A percentile compares a stretch with the other conserved stretches of the same genome.
Conservation (phyloP, 2,329 filamentous ascomycete species). For the Cordyceps militaris region DNA sequence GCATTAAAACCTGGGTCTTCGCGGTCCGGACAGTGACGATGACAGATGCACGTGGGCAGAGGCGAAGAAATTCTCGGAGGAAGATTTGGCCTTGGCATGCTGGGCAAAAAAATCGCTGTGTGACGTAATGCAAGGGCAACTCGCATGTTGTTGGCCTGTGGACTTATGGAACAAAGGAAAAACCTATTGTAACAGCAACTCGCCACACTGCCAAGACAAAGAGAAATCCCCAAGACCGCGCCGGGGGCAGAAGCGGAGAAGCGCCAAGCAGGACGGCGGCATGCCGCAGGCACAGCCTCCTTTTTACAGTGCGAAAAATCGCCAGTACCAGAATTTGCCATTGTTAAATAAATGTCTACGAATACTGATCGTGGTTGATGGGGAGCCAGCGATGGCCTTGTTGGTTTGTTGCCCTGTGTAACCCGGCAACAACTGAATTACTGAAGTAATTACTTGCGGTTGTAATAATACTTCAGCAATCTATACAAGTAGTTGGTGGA, state of each 20-base stretch:
- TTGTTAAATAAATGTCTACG: too few relatives aligned
- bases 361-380: too few relatives aligned
- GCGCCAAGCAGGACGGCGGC: slow-evolving; percentile 4
- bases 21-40: not conserved
- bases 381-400: too few relatives aligned
- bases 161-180: not conserved
- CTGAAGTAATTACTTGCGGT: too few relatives aligned
- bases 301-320: slow-evolving; percentile 4
- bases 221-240: not conserved
- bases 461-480: too few relatives aligned
- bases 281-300: slow-evolving; percentile 2
- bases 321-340: not conserved
- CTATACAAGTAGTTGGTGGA: too few relatives aligned
- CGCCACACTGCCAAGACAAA: not conserved
- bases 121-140: too few relatives aligned
- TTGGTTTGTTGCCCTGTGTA: too few relatives aligned
- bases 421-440: too few relatives aligned
- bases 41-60: not conserved
- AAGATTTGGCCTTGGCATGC: not conserved
- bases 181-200: not conserved
- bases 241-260: slow-evolving; percentile 1
- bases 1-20: not conserved
- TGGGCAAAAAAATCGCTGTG: too few relatives aligned
- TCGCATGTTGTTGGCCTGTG: too few relatives aligned
- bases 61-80: not conserved